These are phyloP conservation scores for Aspergillus cejpii DNA, from an alignment of 2,329 filamentous ascomycete genomes.

Conservation along the genomic window DNA sequence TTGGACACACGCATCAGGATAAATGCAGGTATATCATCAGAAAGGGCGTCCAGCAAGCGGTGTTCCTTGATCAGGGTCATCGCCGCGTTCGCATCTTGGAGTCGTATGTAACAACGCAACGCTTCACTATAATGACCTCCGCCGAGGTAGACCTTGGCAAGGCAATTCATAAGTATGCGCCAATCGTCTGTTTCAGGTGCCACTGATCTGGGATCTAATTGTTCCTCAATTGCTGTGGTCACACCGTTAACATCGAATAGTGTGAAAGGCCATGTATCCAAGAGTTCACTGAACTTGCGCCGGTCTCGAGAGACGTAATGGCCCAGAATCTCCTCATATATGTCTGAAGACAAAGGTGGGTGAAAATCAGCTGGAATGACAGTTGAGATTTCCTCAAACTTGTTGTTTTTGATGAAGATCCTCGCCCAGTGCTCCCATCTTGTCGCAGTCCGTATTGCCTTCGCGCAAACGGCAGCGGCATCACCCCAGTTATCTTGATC, in stretches of 20 bases:
- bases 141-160: slow-evolving; percentile 78
- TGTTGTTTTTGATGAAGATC: slow-evolving; percentile 77
- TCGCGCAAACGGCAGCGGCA: slow-evolving; percentile 74
- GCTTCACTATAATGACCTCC: slow-evolving; percentile 77
- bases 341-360: slow-evolving; percentile 69
- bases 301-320: slow-evolving; percentile 81
- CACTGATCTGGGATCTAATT: slow-evolving; percentile 68
- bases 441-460: slow-evolving; percentile 69
- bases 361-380: slow-evolving; percentile 73
- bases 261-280: slow-evolving; percentile 77
- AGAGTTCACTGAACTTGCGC: slow-evolving; percentile 65
- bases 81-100: slow-evolving; percentile 85
- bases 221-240: slow-evolving; percentile 71
- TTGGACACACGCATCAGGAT: slow-evolving; percentile 77
- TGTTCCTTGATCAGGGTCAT: slow-evolving; percentile 81
- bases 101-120: slow-evolving; percentile 76
- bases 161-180: slow-evolving; percentile 77
- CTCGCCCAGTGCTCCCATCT: slow-evolving; percentile 96
- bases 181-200: slow-evolving; percentile 76
- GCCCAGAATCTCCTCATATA: slow-evolving; percentile 83
- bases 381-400: slow-evolving; percentile 81
- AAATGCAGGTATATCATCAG: slow-evolving; percentile 83
- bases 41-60: slow-evolving; percentile 81
- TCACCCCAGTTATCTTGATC: slow-evolving; percentile 65
- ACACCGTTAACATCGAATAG: slow-evolving; percentile 74